Conservation (phyloP, 169 alveolate genomes). For the Cyclospora cayetanensis region DNA sequence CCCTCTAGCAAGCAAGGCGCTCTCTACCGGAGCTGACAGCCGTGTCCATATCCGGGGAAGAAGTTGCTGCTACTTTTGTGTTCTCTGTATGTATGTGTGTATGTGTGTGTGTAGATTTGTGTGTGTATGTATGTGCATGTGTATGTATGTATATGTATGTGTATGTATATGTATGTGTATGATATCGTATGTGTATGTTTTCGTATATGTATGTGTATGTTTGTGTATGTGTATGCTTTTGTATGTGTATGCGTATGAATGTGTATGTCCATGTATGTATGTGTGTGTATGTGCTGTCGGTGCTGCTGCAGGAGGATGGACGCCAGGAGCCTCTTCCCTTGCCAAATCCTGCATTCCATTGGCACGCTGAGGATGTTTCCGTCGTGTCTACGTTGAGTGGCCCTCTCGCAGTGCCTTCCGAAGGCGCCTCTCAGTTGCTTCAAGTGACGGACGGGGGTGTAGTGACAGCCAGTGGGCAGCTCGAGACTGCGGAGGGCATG, state of each 20-base stretch:
- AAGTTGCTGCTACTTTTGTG: too few relatives aligned
- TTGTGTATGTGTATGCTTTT: too few relatives aligned
- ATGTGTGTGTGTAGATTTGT: not conserved
- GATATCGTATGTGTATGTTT: too few relatives aligned
- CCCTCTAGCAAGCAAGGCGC: too few relatives aligned
- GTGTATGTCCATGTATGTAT: too few relatives aligned
- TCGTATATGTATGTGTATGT: too few relatives aligned
- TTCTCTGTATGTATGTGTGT: not conserved
- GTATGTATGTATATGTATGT: not conserved
- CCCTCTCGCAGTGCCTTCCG: not conserved
- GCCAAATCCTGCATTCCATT: not conserved
- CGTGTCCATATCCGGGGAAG: too few relatives aligned
- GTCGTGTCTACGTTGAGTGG: not conserved
- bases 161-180: not conserved
- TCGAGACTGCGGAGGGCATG: not conserved
- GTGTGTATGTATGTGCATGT: not conserved
- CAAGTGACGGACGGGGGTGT: slow-evolving; percentile 18
- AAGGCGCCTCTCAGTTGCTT: not conserved
- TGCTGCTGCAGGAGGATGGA: slow-evolving; percentile 57
- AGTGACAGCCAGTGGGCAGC: not conserved
- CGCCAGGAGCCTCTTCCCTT: not conserved
- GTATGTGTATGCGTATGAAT: too few relatives aligned
- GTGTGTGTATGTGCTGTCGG: too few relatives aligned
- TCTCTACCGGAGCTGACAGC: too few relatives aligned
- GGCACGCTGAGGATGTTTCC: not conserved